These are phyloP conservation scores for Puccinia coronata DNA, from an alignment of 1,284 basidiomycete genomes.

Conservation along the genomic window DNA sequence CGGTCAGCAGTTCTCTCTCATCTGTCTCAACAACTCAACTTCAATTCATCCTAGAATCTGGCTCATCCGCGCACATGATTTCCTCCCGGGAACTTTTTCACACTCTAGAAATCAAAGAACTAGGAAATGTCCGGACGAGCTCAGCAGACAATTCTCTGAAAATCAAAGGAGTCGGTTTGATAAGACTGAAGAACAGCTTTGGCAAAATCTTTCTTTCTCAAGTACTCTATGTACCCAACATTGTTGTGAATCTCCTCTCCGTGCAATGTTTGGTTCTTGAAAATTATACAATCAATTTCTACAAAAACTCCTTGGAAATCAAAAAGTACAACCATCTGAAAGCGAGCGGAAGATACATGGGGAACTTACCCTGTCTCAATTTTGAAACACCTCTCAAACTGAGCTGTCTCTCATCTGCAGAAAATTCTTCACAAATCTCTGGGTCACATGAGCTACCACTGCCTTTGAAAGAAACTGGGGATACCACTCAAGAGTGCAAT, in stretches of 20 bases:
- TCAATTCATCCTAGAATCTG: not conserved
- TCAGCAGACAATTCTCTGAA: not conserved
- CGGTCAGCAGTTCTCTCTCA: no score
- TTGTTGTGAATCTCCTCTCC: not conserved
- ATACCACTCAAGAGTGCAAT: not conserved
- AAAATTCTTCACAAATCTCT: slow-evolving; percentile 1
- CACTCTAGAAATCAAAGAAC: not conserved
- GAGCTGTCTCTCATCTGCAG: not conserved
- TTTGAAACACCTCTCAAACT: no score
- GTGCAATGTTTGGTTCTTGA: no score
- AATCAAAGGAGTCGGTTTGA: not conserved
- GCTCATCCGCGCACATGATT: not conserved
- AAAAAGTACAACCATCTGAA: no score
- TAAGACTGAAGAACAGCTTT: not conserved
- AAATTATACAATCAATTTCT: no score
- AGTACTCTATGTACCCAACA: not conserved
- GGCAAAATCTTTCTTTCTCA: not conserved
- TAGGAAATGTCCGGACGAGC: not conserved
- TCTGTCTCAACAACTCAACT: no score
- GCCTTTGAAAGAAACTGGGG: not conserved
- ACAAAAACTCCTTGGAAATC: no score
- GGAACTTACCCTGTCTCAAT: no score
- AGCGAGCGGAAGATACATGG: no score
- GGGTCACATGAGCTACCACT: not conserved
- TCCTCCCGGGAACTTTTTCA: not conserved